Percentiles rank a stretch among this genome's conserved stretches.
Conservation (phyloP, 768 basidiomycete genomes). For the Kwoniella botswanensis region DNA sequence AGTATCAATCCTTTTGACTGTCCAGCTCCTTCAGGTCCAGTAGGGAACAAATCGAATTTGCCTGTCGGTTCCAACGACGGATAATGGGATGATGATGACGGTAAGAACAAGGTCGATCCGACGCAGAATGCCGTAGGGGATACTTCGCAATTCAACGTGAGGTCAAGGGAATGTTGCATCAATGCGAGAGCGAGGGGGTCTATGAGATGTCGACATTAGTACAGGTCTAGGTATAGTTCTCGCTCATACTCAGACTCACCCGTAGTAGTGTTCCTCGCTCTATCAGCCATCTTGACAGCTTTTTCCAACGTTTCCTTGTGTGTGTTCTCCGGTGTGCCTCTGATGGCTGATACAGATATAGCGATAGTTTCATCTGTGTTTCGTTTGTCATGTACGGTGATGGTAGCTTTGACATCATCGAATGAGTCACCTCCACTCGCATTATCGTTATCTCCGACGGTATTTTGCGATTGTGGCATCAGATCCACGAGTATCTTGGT, state of each 20-base stretch:
- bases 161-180: constrained; percentile 49
- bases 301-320: constrained; percentile 3
- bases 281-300: constrained; percentile 12
- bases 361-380: constrained; percentile 48
- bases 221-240: neutral
- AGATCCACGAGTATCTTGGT: constrained; percentile 44
- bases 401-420: constrained; percentile 22
- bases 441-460: constrained; percentile 18
- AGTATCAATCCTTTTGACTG: constrained; percentile 62
- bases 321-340: constrained; percentile 9
- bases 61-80: constrained; percentile 24
- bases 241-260: constrained; percentile 7
- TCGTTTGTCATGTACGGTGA: constrained; percentile 48
- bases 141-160: constrained; percentile 46
- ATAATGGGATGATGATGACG: constrained; percentile 35
- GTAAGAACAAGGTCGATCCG: constrained; percentile 53
- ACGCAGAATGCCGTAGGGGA: constrained; percentile 56
- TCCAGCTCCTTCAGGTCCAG: neutral
- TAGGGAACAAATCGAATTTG: constrained; percentile 37
- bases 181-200: constrained; percentile 46
- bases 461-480: constrained; percentile 17
- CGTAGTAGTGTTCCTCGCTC: constrained; percentile 14
- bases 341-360: constrained; percentile 28
- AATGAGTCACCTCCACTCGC: constrained; percentile 1
- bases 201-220: constrained; percentile 1